Evolutionary conservation across 139 green algal genomes (phyloP), one percentile per base, ranked within the genome.

Genomic region (Tetraselmis chui): DNA sequence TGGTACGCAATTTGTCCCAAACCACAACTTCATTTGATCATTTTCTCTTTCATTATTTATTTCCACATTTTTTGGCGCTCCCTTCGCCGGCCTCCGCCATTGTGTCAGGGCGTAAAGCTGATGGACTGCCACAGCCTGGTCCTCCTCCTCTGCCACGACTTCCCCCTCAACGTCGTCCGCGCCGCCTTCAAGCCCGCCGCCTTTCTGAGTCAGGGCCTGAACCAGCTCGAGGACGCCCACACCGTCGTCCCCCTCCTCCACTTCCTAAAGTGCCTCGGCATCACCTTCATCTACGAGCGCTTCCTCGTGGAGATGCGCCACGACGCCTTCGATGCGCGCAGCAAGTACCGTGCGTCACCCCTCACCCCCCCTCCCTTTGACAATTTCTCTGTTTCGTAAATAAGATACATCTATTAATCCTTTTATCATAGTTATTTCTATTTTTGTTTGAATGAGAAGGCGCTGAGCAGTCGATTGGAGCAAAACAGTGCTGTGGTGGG

Each of bases 121-220:
- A 75, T 75, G 31, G 76, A 84, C 76, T 81, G 80, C 45, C 81
- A 84, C 81, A 80, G 76, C 81, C 76, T 84, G 75, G 28, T 84
- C 32, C 28, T 75, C 26, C 59, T 84, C 32, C 22, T 84, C 28
- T 84, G 81, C 76, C 75, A 32, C 30, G 81, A 84, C 24, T 59
- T 84, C 45, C 81, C 76, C n/a, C 81, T 84, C 26, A 31, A 76
- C 30, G 81, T 84, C 1, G 78, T 79, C 1, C 59, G 59, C 27
- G 80, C 81, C 31, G 81, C 81, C 23, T 84, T 84, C 76, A 84
- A 84, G 81, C 75, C 81, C 25, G 81, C 81, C 28, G 79, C 5
- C 29, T 79, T 22, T 31, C 27, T 59, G 28, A 25, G 11, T 18
- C 45, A 67, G 45, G 45, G 45, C 45, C 45, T 67, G 29, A 79